Evolutionary conservation across 257 asterid genomes (phyloP).

Genomic region (Gynochthodes officinalis): DNA sequence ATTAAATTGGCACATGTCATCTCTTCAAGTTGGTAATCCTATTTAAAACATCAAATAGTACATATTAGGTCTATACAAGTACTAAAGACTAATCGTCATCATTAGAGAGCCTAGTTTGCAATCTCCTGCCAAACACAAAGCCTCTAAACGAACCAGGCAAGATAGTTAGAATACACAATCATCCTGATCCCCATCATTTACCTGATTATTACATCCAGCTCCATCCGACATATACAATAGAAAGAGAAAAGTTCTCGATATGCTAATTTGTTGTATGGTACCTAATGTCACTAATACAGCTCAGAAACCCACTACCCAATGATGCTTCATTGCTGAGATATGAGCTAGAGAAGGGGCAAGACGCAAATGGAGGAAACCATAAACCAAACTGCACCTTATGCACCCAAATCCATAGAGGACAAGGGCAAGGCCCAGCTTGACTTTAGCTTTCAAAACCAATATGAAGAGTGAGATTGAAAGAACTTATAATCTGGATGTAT

Average conservation of each 20-base stretch:
- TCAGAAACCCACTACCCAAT: neutral
- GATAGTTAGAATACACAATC: neutral
- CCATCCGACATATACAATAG: constrained; percentile 8
- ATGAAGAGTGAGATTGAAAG: constrained; percentile 51
- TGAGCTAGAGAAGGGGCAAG: neutral
- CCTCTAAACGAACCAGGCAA: neutral
- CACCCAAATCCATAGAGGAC: neutral
- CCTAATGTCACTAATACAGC: neutral
- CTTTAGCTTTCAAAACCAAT: constrained; percentile 36
- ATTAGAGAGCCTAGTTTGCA: constrained; percentile 17
- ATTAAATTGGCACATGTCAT: neutral
- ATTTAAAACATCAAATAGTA: neutral
- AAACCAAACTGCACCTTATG: neutral
- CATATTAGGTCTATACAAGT: constrained; percentile 19
- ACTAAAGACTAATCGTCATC: constrained; percentile 9
- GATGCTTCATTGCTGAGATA: neutral
- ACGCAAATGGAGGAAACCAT: neutral
- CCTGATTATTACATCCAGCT: constrained; percentile 9
- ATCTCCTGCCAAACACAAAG: constrained; percentile 2
- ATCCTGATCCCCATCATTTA: constrained; percentile 7
- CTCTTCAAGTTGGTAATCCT: neutral
- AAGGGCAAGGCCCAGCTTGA: neutral
- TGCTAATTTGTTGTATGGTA: neutral
- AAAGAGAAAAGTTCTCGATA: neutral
- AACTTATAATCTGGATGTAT: constrained; percentile 72